A percentile compares a stretch with the other conserved stretches of the same genome.
Evolutionary conservation across 768 basidiomycete species (phyloP).

Genomic region (Mycena latifolia): DNA sequence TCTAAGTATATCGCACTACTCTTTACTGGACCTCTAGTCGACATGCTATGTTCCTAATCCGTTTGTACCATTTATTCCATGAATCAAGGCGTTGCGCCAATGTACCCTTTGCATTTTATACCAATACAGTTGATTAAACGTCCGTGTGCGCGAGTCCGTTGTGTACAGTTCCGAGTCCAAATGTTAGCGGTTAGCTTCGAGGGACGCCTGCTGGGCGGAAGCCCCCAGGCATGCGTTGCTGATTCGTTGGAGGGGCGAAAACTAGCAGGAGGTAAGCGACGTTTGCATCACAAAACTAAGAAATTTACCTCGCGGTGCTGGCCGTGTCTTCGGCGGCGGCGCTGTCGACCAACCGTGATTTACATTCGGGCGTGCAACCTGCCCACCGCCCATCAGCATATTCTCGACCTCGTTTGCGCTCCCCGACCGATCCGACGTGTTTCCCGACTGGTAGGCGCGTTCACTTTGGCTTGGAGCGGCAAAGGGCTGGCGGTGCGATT

Average conservation of each 20-base stretch:
- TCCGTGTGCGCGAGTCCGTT: background rate
- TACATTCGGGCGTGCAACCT: conserved; percentile 39
- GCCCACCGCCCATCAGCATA: conserved; percentile 55
- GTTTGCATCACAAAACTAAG: background rate
- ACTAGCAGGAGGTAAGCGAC: conserved; percentile 43
- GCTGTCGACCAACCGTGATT: conserved; percentile 52
- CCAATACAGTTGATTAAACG: conserved; percentile 19
- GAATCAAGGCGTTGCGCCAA: conserved; percentile 28
- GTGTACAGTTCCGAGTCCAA: background rate
- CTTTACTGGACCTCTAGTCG: conserved; percentile 16
- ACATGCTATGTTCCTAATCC: conserved; percentile 24
- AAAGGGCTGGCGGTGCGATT: conserved; percentile 65
- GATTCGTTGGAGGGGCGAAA: conserved; percentile 52
- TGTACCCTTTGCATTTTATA: conserved; percentile 28
- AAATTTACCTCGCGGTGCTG: conserved; percentile 41
- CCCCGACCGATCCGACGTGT: conserved; percentile 70
- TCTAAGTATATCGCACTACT: conserved; percentile 11
- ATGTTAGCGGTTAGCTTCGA: conserved; percentile 18
- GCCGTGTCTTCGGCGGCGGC: conserved; percentile 39
- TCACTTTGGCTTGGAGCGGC: conserved; percentile 51
- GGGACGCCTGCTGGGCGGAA: conserved; percentile 60
- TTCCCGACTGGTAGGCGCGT: conserved; percentile 57
- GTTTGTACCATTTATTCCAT: conserved; percentile 13
- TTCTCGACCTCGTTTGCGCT: conserved; percentile 83
- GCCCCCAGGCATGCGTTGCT: conserved; percentile 48